Conservation (phyloP, 2,329 filamentous ascomycete species). For the Didymellaceae sp. region DNA sequence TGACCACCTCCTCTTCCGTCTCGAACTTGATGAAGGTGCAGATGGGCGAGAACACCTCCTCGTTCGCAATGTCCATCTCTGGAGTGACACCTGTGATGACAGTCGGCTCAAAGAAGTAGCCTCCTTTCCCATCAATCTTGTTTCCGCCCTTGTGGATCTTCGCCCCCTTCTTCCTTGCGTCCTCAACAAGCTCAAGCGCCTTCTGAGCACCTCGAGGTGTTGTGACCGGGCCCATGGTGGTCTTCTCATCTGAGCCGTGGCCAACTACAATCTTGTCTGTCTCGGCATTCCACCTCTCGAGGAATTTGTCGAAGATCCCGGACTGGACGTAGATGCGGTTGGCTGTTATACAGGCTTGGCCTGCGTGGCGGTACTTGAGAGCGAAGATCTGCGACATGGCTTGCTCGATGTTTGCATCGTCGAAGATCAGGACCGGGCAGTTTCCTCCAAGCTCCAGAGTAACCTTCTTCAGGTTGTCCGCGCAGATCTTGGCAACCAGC, state of each 20-base stretch:
- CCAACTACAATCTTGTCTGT: slow-evolving; percentile 64
- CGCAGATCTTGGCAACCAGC: slow-evolving; percentile 65
- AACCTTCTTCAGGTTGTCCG: slow-evolving; percentile 67
- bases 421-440: slow-evolving; percentile 69
- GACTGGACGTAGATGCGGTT: slow-evolving; percentile 71
- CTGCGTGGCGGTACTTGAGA: slow-evolving; percentile 65
- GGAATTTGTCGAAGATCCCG: slow-evolving; percentile 67
- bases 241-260: slow-evolving; percentile 64
- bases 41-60: slow-evolving; percentile 72
- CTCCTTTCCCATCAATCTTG: slow-evolving; percentile 54
- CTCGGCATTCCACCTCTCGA: slow-evolving; percentile 59
- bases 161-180: slow-evolving; percentile 69
- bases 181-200: slow-evolving; percentile 65
- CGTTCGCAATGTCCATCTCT: slow-evolving; percentile 63
- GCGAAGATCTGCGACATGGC: slow-evolving; percentile 55
- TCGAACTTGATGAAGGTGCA: slow-evolving; percentile 70
- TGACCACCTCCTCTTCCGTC: slow-evolving; percentile 68
- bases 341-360: slow-evolving; percentile 70
- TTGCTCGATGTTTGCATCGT: slow-evolving; percentile 67
- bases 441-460: slow-evolving; percentile 71
- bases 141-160: slow-evolving; percentile 68
- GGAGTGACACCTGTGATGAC: slow-evolving; percentile 66
- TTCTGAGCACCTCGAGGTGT: slow-evolving; percentile 64
- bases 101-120: slow-evolving; percentile 75
- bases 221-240: slow-evolving; percentile 67